Evolutionary conservation across 2,329 filamentous ascomycete genomes (phyloP).

Genomic region (Monosporascus sp.): DNA sequence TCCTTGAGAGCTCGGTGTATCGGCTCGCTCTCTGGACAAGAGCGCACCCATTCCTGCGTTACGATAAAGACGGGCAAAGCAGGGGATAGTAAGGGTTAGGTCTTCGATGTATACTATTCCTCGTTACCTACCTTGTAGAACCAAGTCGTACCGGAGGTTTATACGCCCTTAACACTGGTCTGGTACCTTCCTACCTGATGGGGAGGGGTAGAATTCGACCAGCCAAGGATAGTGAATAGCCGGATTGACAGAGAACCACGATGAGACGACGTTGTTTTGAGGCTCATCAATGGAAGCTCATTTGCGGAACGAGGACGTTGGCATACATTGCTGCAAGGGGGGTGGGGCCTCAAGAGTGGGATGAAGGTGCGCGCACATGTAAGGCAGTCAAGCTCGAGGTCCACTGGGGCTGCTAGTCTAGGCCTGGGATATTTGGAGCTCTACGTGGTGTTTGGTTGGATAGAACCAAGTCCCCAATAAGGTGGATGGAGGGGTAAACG

Average conservation of each 20-base stretch:
- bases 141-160: too few relatives aligned
- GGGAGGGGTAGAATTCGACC: too few relatives aligned
- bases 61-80: not conserved
- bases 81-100: not conserved
- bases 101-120: too few relatives aligned
- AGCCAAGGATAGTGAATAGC: not conserved
- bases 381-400: not conserved
- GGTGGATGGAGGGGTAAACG: not conserved
- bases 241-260: conserved; percentile 7
- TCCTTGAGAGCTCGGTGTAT: too few relatives aligned
- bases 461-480: not conserved
- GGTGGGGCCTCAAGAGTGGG: conserved; percentile 25
- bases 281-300: conserved; percentile 20
- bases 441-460: not conserved
- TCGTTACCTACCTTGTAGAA: too few relatives aligned
- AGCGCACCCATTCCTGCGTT: not conserved
- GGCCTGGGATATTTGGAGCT: not conserved
- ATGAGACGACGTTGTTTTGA: conserved; percentile 24
- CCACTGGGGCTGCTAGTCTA: not conserved
- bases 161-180: too few relatives aligned
- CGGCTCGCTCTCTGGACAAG: too few relatives aligned
- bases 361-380: conserved; percentile 4
- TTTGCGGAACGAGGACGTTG: conserved; percentile 27
- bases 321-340: conserved; percentile 14
- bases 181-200: too few relatives aligned